Base-by-base conservation (phyloP, 2,329 filamentous ascomycete genomes). In the Hymenoscyphus albidus region DNA sequence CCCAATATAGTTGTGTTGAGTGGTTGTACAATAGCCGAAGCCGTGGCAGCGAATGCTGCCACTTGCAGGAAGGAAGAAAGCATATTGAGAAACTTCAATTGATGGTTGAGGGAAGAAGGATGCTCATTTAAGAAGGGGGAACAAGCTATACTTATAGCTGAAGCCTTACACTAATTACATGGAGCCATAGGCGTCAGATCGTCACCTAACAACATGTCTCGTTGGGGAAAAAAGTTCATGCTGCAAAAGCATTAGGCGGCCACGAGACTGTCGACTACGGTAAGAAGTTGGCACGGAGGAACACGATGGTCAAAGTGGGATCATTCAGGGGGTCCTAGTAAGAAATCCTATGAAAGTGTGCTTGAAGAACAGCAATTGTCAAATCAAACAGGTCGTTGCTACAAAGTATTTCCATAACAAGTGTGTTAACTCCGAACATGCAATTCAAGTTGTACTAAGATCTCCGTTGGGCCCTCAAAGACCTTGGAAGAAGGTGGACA, bases 1-100 rank as follows among this genome's bases (percentile, higher is more conserved):
- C 68, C 67, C 2, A 70, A 51, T 32, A 69, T 67, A 5, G 67
- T 70, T 5, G 66, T 66, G 42, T 71, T 69, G 6, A 58, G 31
- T n/a, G 68, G 61, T 57, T 69, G 66, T 3, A 64, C 59, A 48
- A 67, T 58, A 42, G 65, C 68, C 16, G 69, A 58, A 16, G 68
- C 67, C 9, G 68, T 66, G 18, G 66, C 66, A 27, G 70, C 62
- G 18, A 71, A 58, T 22, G 68, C 65, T 16, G 67, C 69, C 12
- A 68, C 14, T 42, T 63, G 57, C 9, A 65, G 18, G 14, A 65
- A 27, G 18, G 63, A 59, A 22, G 56, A 59, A 59, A 65, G 44
- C 63, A 65, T 65, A 1, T 5, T 62, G 58, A 35, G 56, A 35
- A 27, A 22, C 51, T 58, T 51, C 32, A 55, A 54, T 40, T 59